Percentiles rank a stretch among this genome's conserved stretches.
Evolutionary conservation across 208 protist genomes (phyloP).

Genomic region (Acanthamoeba lenticulata): DNA sequence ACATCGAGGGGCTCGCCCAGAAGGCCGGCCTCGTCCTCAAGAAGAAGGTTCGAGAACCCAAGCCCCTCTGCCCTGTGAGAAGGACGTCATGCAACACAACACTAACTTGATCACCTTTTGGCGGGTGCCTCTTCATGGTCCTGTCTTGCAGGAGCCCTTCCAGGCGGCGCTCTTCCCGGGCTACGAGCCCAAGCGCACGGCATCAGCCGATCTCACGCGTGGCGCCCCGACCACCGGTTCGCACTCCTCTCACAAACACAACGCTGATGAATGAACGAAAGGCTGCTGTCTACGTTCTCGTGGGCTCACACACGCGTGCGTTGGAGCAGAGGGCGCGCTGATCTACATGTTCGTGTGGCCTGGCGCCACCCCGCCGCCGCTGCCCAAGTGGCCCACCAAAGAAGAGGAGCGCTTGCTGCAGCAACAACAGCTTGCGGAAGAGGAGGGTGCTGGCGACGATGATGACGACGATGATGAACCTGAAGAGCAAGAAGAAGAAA

Average conservation of each 20-base stretch:
- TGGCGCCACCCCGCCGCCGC: not conserved
- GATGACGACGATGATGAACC: not conserved
- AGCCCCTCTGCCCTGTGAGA: not conserved
- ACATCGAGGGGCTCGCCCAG: not conserved
- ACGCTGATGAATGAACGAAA: not conserved
- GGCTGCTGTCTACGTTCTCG: not conserved
- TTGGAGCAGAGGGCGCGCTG: not conserved
- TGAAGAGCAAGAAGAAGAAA: not conserved
- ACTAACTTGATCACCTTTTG: not conserved
- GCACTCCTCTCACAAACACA: not conserved
- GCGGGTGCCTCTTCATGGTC: not conserved
- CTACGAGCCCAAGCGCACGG: not conserved
- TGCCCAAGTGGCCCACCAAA: not conserved
- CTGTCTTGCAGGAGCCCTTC: not conserved
- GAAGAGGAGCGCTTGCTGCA: not conserved
- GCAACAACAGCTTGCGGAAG: not conserved
- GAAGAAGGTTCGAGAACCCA: not conserved
- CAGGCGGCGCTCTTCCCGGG: not conserved
- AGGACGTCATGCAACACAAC: not conserved
- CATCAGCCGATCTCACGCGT: not conserved
- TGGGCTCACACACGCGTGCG: not conserved
- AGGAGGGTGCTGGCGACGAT: not conserved
- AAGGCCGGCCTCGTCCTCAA: not conserved
- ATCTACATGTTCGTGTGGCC: not conserved
- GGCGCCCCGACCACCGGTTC: not conserved